A percentile compares a stretch with the other conserved stretches of the same genome.
phyloP scores from a whole-genome alignment of 2,329 filamentous ascomycete species.

The Knufia petricola region DNA sequence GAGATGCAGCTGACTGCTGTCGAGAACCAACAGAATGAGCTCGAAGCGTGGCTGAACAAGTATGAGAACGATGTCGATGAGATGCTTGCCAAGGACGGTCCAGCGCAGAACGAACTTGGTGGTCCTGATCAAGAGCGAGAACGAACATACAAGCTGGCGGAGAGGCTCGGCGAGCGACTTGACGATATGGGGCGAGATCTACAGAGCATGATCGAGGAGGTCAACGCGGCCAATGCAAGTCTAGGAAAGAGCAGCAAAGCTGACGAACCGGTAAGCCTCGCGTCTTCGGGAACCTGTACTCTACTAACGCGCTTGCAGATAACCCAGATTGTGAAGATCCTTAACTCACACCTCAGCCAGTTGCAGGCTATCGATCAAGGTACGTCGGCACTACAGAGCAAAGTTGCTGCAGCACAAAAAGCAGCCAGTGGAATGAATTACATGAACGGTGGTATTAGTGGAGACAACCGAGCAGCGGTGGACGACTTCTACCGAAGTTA shows the following conservation, averaged over 20 bases:
- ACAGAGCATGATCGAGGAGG: conserved; percentile 94
- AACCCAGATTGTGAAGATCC: conserved; percentile 87
- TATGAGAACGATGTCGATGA: conserved; percentile 90
- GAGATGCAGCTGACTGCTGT: conserved; percentile 83
- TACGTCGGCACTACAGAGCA: conserved; percentile 67
- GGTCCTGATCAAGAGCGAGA: conserved; percentile 94
- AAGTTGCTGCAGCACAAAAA: conserved; percentile 75
- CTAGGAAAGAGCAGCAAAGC: conserved; percentile 82
- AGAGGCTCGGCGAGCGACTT: conserved; percentile 80
- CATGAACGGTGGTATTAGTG: conserved; percentile 34
- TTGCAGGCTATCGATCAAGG: conserved; percentile 89
- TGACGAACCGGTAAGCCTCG: conserved; percentile 64
- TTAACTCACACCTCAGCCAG: conserved; percentile 86
- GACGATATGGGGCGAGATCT: conserved; percentile 92
- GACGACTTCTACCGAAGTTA: conserved; percentile 90
- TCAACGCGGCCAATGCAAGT: conserved; percentile 83
- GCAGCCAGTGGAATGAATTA: conserved; percentile 38
- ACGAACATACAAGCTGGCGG: conserved; percentile 85
- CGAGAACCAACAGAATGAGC: conserved; percentile 85
- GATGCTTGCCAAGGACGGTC: conserved; percentile 56
- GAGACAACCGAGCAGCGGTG: conserved; percentile 56
- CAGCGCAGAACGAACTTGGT: conserved; percentile 56
- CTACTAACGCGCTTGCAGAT: conserved; percentile 45
- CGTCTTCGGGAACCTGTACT: conserved; percentile 12
- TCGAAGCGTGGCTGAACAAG: conserved; percentile 76